A percentile compares a stretch with the other conserved stretches of the same genome.
Conservation (phyloP, 495 filamentous ascomycete species). For the Trichocladium uniseriatum region DNA sequence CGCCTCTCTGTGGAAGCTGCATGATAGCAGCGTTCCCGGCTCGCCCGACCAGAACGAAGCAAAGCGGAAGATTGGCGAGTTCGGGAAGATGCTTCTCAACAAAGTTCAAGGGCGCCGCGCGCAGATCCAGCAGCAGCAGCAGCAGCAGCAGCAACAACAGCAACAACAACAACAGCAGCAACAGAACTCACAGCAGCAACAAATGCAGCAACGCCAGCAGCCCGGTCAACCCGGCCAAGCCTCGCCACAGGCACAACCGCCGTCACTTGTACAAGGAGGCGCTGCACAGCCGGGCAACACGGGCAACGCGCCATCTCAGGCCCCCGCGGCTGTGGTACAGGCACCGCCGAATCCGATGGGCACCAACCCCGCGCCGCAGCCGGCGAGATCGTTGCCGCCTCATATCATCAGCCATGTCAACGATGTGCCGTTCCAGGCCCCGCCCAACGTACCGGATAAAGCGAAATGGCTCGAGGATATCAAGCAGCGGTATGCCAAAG, state of each 20-base stretch:
- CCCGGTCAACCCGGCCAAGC: conserved; percentile 3
- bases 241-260: conserved; percentile 4
- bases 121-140: conserved; percentile 11
- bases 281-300: background rate
- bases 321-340: background rate
- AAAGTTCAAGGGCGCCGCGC: conserved; percentile 37
- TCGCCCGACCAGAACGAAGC: conserved; percentile 51
- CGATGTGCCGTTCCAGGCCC: conserved; percentile 26
- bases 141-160: conserved; percentile 26
- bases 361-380: conserved; percentile 3
- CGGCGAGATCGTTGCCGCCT: conserved; percentile 16
- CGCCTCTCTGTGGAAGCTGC: conserved; percentile 47
- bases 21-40: conserved; percentile 49
- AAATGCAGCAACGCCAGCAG: conserved; percentile 3
- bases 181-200: conserved; percentile 12
- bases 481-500: conserved; percentile 26
- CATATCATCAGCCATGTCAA: conserved; percentile 29
- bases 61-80: conserved; percentile 53
- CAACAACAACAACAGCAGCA: conserved; percentile 10
- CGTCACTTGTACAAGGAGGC: background rate
- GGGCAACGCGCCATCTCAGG: background rate
- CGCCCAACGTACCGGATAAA: conserved; percentile 15
- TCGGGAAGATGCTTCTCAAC: conserved; percentile 53
- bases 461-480: conserved; percentile 26
- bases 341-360: background rate